Base-by-base conservation (phyloP, 129 eudicot genomes). In the Helianthus tuberosus region DNA sequence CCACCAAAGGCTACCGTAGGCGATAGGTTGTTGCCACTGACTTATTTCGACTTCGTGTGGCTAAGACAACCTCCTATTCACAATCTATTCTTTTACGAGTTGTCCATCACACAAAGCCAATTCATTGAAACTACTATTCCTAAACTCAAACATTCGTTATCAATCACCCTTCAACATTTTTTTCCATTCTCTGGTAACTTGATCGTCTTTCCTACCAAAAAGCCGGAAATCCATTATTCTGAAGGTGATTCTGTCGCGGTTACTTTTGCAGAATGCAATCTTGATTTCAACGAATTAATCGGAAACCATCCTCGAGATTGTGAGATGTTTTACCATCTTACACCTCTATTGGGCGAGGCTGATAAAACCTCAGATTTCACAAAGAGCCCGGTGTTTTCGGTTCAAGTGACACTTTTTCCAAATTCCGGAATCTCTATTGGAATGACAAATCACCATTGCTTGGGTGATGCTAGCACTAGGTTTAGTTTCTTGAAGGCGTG, bases 371-470 rank as follows among this genome's bases (percentile, higher is more conserved):
- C 75, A 0, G 69, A 65, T 14, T 68, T 15, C 1, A 55, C 52
- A 4, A 5, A 11, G 3, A 51, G 72, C 11, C 86, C 86, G 0
- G 38, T 75, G 6, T 15, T 85, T 0, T 75, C 82, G 1, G 6
- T 85, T 0, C 84, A 81, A 76, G 75, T 76, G 27, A 85, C 89
- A 0, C 43, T 85, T 2, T 85, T 82, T 44, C 89, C 86, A 0
- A 65, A 72, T 11, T 17, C 39, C 1, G 89, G 86, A 0, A 11
- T 82, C 15, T 79, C 82, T 12, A 60, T 85, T 0, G 89, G 89
- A 1, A 38, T 78, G 50, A 65, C 25, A 23, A 60, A 60, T 12
- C 66, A 60, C 41, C 66, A 60, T 29, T 17, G 43, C 17, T 8
- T 60, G 0, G 66, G 43, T 29, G 66, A 60, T 12, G 66, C 66